Conservation (phyloP, 805 yeast species). For the Metschnikowia henanensis region DNA sequence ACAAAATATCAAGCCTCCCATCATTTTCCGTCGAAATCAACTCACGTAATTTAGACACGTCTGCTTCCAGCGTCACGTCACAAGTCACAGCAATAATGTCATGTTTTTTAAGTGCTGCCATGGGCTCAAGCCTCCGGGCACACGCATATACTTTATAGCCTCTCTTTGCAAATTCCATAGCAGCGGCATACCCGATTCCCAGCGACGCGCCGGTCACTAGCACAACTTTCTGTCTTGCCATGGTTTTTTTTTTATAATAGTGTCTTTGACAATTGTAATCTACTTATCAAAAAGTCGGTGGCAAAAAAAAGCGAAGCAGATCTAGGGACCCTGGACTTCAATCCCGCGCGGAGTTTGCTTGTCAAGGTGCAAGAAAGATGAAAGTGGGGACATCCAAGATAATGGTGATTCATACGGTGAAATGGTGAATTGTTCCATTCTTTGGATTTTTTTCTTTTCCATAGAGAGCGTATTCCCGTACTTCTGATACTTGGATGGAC, state of each 20-base stretch:
- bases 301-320: neutral
- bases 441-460: too few relatives aligned
- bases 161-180: constrained; percentile 45
- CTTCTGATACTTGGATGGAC: too few relatives aligned
- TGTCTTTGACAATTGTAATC: too few relatives aligned
- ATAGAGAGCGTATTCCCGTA: too few relatives aligned
- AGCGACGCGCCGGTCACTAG: constrained; percentile 60
- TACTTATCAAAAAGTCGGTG: neutral
- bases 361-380: too few relatives aligned
- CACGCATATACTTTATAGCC: constrained; percentile 68
- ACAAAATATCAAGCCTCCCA: constrained; percentile 55
- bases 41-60: constrained; percentile 46
- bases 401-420: too few relatives aligned
- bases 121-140: constrained; percentile 64
- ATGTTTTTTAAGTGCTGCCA: constrained; percentile 48
- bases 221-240: constrained; percentile 38
- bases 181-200: constrained; percentile 53
- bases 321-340: too few relatives aligned
- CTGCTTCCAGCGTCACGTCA: constrained; percentile 56
- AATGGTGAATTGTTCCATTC: too few relatives aligned
- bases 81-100: constrained; percentile 48
- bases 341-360: too few relatives aligned
- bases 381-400: too few relatives aligned
- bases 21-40: constrained; percentile 43
- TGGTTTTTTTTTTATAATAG: neutral